Evolutionary conservation across 495 filamentous ascomycete genomes (phyloP).

Genomic region (Viridothelium virens): DNA sequence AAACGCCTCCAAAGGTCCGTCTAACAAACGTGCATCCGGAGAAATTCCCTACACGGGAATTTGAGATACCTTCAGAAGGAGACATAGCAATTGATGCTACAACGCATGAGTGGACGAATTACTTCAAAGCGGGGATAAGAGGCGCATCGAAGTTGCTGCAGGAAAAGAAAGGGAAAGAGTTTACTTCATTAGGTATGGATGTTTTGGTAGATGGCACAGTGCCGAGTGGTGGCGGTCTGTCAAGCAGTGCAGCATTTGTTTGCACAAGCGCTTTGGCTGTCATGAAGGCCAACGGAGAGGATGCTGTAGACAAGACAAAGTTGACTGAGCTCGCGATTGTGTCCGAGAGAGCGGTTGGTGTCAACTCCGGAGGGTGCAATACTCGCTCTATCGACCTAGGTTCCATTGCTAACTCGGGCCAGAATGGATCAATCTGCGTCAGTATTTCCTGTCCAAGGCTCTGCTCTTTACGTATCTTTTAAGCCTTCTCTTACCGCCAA

Average conservation of each 20-base stretch:
- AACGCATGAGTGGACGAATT: slow-evolving; percentile 84
- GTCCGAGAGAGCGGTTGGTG: slow-evolving; percentile 86
- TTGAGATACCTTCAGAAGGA: slow-evolving; percentile 52
- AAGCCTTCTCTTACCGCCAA: slow-evolving; percentile 66
- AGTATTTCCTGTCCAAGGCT: slow-evolving; percentile 78
- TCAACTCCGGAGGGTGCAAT: slow-evolving; percentile 85
- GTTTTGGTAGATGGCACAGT: slow-evolving; percentile 87
- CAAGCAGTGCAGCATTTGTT: slow-evolving; percentile 89
- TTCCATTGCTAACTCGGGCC: slow-evolving; percentile 3
- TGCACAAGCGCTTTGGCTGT: slow-evolving; percentile 84
- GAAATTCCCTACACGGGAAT: slow-evolving; percentile 71
- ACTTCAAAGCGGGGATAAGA: slow-evolving; percentile 86
- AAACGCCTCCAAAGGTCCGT: slow-evolving; percentile 44
- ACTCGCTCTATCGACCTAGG: not conserved
- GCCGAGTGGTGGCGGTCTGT: slow-evolving; percentile 82
- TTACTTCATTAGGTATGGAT: slow-evolving; percentile 67
- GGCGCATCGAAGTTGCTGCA: slow-evolving; percentile 74
- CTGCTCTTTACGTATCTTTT: slow-evolving; percentile 85
- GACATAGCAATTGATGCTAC: slow-evolving; percentile 37
- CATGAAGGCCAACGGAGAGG: slow-evolving; percentile 76
- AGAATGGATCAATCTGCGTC: slow-evolving; percentile 98
- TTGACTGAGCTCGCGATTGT: slow-evolving; percentile 86
- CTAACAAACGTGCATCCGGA: slow-evolving; percentile 70
- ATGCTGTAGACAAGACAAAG: slow-evolving; percentile 75
- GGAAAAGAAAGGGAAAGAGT: slow-evolving; percentile 48